Conservation (phyloP, 345 rosid species). For the Brassica cretica region DNA sequence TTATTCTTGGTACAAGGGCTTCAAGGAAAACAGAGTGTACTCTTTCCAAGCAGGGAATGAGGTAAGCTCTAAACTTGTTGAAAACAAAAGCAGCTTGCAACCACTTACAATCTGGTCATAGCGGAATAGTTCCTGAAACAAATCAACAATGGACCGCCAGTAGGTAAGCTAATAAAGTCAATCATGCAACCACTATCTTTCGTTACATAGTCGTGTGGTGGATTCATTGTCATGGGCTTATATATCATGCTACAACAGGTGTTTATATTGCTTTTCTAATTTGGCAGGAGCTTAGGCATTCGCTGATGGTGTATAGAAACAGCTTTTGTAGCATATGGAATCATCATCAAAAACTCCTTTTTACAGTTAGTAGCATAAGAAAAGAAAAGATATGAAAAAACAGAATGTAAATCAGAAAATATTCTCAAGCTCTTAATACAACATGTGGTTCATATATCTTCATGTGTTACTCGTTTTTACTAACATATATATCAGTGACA, state of each 20-base stretch:
- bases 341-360: neutral
- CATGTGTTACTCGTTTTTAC: neutral
- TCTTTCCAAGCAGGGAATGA: slow-evolving; percentile 59
- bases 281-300: slow-evolving; percentile 59
- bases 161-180: slow-evolving; percentile 45
- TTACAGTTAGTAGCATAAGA: neutral
- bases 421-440: slow-evolving; percentile 29
- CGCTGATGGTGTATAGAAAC: slow-evolving; percentile 43
- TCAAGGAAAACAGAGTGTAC: slow-evolving; percentile 81
- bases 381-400: neutral
- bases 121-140: slow-evolving; percentile 42
- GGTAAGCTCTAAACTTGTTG: slow-evolving; percentile 42
- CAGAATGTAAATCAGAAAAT: slow-evolving; percentile 28
- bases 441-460: neutral
- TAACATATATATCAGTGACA: neutral
- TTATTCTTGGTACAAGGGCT: slow-evolving; percentile 60
- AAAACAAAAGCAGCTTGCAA: neutral
- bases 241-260: neutral
- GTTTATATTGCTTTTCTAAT: slow-evolving; percentile 5
- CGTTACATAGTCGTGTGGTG: neutral
- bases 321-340: slow-evolving; percentile 1
- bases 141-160: slow-evolving; percentile 38
- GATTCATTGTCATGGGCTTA: neutral
- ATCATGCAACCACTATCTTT: neutral
- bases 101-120: slow-evolving; percentile 41